Percentiles rank a stretch among this genome's conserved stretches.
Conservation (phyloP, 2,329 filamentous ascomycete genomes). For the Aureobasidium sp. region DNA sequence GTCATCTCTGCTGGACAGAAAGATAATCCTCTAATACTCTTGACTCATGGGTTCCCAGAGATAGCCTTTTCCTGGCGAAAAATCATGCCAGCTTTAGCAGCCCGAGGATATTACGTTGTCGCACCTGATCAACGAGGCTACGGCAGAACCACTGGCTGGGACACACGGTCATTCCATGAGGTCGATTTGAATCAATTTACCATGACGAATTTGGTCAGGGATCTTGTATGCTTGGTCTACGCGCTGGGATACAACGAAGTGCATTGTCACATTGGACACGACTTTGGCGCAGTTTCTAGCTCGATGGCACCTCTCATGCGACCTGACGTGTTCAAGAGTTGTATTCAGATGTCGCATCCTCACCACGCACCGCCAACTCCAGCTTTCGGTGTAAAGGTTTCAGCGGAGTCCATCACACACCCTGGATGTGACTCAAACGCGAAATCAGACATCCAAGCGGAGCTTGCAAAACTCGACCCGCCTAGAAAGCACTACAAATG, state of each 20-base stretch:
- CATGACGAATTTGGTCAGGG: slow-evolving; percentile 51
- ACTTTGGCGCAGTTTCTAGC: slow-evolving; percentile 55
- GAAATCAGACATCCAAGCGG: slow-evolving; percentile 43
- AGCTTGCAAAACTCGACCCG: slow-evolving; percentile 45
- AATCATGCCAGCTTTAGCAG: slow-evolving; percentile 50
- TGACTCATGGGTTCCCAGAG: slow-evolving; percentile 60
- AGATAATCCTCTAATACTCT: slow-evolving; percentile 47
- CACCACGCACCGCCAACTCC: slow-evolving; percentile 46
- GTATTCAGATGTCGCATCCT: slow-evolving; percentile 57
- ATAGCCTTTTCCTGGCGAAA: slow-evolving; percentile 62
- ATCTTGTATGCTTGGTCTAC: slow-evolving; percentile 52
- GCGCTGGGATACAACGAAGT: slow-evolving; percentile 52
- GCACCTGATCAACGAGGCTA: slow-evolving; percentile 62
- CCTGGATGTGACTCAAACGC: background rate
- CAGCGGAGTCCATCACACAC: background rate
- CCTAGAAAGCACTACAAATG: slow-evolving; percentile 62
- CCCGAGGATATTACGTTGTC: slow-evolving; percentile 54
- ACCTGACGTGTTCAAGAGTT: slow-evolving; percentile 54
- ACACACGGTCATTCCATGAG: slow-evolving; percentile 39
- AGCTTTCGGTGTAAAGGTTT: slow-evolving; percentile 38
- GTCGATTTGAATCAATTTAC: slow-evolving; percentile 50
- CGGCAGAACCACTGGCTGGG: slow-evolving; percentile 56
- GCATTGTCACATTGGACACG: slow-evolving; percentile 54
- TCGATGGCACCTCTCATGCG: slow-evolving; percentile 52
- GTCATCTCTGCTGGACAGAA: slow-evolving; percentile 45